Base-by-base conservation (phyloP, 805 yeast species). In the Yarrowia porcina region DNA sequence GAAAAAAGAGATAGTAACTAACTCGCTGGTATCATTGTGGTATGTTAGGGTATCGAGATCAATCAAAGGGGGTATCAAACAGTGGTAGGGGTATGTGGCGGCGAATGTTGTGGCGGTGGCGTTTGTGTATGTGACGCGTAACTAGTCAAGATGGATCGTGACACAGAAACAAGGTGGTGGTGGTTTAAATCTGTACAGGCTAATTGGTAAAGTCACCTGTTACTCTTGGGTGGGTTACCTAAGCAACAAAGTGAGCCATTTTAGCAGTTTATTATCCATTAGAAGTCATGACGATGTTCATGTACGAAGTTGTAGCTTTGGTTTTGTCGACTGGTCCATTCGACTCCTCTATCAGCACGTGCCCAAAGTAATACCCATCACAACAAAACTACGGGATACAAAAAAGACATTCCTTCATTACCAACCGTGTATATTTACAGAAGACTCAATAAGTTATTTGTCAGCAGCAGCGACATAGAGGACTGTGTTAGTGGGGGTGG, bases 391-490 rank as follows among this genome's bases (percentile, higher is more conserved):
- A 8, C 28, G 17, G n/a, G 35, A 25, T 5, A 12, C 17, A 42
- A 21, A 42, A 42, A 8, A 23, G 21, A 44, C 6, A 27, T 45
- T 49, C 56, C 39, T 32, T 49, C 56, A 49, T 61, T 52, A 33
- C 44, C 42, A 45, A 45, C 63, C 39, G 61, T 35, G 30, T 47
- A 35, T 61, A 52, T 35, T 35, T 52, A 52, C 42, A 52, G 44
- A 52, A 52, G 42, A 52, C 25, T 36, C 42, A 52, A 52, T 52
- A 52, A 52, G 25, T 52, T 52, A 52, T n/a, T 52, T 52, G 59
- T 52, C 59, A 15, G 59, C 59, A 52, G 59, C 59, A 23, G 59
- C 59, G 59, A 52, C 59, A 33, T 52, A 52, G 59, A 52, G 59
- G 59, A 52, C 59, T 52, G 44, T 2, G 59, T 52, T 52, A 52